Percentiles rank a stretch among this genome's conserved stretches.
Conservation (phyloP, 176 grass and related monocot genomes). For the Eragrostis nindensis region DNA sequence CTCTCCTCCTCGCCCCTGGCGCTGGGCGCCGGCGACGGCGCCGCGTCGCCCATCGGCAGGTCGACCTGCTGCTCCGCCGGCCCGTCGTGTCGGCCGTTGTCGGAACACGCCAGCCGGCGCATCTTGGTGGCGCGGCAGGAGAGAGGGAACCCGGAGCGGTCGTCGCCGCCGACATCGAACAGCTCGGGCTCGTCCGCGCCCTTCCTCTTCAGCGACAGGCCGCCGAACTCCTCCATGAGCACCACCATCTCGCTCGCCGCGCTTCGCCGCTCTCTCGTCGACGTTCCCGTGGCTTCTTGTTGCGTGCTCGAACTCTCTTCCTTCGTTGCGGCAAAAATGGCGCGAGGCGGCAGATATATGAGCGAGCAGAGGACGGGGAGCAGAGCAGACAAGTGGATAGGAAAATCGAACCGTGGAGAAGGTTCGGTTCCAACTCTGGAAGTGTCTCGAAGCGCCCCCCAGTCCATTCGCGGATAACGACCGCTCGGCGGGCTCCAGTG, state of each 20-base stretch:
- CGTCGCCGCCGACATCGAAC: not conserved
- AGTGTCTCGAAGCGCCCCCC: slow-evolving; percentile 34
- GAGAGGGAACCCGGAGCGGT: not conserved
- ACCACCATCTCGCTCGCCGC: slow-evolving; percentile 34
- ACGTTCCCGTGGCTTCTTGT: not conserved
- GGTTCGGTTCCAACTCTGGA: slow-evolving; percentile 28
- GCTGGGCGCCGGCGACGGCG: not conserved
- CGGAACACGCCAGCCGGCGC: slow-evolving; percentile 23
- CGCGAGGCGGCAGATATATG: slow-evolving; percentile 9
- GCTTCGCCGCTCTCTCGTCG: not conserved
- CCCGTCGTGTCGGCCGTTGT: too few relatives aligned
- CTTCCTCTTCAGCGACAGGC: slow-evolving; percentile 46
- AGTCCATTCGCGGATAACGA: not conserved
- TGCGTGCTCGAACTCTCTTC: not conserved
- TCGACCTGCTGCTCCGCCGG: not conserved
- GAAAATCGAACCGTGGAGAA: too few relatives aligned
- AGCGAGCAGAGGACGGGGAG: not conserved
- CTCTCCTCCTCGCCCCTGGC: not conserved
- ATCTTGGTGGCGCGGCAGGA: slow-evolving; percentile 53
- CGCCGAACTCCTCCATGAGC: slow-evolving; percentile 40
- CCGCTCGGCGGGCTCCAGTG: not conserved
- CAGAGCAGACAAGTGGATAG: too few relatives aligned
- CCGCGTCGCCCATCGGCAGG: slow-evolving; percentile 29
- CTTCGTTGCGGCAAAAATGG: not conserved
- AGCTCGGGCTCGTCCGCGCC: slow-evolving; percentile 25